A percentile compares a stretch with the other conserved stretches of the same genome.
phyloP scores from a whole-genome alignment of 2,329 filamentous ascomycete genomes.

The Phialophora macrospora region DNA sequence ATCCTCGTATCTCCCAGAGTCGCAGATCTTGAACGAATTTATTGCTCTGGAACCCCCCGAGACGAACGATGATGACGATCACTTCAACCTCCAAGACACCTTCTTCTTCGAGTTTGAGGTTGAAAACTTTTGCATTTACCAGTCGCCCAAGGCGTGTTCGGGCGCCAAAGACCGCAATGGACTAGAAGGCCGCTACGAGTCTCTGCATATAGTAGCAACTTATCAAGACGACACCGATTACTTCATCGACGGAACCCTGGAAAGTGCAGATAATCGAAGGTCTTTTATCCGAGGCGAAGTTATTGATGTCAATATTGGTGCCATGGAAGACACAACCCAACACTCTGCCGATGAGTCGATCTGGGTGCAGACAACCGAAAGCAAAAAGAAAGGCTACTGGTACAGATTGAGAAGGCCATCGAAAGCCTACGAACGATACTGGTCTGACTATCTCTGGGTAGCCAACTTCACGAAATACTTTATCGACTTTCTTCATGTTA shows the following conservation, averaged over 20 bases:
- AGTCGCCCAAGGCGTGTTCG: slow-evolving; percentile 61
- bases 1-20: neutral
- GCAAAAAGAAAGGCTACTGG: slow-evolving; percentile 56
- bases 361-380: slow-evolving; percentile 61
- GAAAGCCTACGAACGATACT: slow-evolving; percentile 62
- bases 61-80: neutral
- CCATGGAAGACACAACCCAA: slow-evolving; percentile 61
- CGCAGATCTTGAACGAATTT: slow-evolving; percentile 5
- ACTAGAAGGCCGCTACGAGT: slow-evolving; percentile 41
- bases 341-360: slow-evolving; percentile 59
- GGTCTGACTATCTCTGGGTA: slow-evolving; percentile 70
- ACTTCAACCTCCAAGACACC: neutral
- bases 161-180: slow-evolving; percentile 41
- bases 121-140: slow-evolving; percentile 64
- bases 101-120: slow-evolving; percentile 57
- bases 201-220: slow-evolving; percentile 45
- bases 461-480: slow-evolving; percentile 73
- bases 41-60: slow-evolving; percentile 7
- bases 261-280: slow-evolving; percentile 47
- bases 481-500: slow-evolving; percentile 64
- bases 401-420: slow-evolving; percentile 66
- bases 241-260: slow-evolving; percentile 65
- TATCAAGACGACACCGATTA: neutral
- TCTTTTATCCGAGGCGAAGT: slow-evolving; percentile 66
- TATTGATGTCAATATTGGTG: slow-evolving; percentile 65